A percentile compares a stretch with the other conserved stretches of the same genome.
phyloP scores from a whole-genome alignment of 2,329 filamentous ascomycete genomes.

The Lachnellula occidentalis region DNA sequence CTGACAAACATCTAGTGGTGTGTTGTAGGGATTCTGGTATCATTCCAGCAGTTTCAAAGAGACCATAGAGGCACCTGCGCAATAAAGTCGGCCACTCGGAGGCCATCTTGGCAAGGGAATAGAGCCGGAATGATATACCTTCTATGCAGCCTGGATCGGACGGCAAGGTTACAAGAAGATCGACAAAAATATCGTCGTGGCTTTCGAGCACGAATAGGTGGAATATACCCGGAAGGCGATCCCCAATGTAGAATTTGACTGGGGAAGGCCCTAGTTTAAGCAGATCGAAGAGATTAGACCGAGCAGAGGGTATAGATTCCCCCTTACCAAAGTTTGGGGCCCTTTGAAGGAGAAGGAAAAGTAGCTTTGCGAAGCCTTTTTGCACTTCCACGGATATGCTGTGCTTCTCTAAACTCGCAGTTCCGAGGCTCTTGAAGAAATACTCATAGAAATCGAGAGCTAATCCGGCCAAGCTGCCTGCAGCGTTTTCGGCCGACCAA shows the following conservation, averaged over 20 bases:
- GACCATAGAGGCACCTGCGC: constrained; percentile 82
- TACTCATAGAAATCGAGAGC: constrained; percentile 52
- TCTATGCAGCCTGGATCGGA: constrained; percentile 65
- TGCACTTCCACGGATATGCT: constrained; percentile 66
- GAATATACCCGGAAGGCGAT: constrained; percentile 69
- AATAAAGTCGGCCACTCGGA: constrained; percentile 81
- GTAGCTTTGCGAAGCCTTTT: constrained; percentile 58
- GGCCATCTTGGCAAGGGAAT: constrained; percentile 70
- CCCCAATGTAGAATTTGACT: constrained; percentile 72
- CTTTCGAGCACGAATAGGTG: constrained; percentile 72
- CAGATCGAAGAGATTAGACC: constrained; percentile 71
- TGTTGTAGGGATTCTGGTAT: constrained; percentile 61
- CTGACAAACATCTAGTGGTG: constrained; percentile 64
- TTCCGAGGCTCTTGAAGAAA: constrained; percentile 74
- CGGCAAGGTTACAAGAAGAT: constrained; percentile 77
- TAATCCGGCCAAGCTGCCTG: constrained; percentile 51
- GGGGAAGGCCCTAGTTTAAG: constrained; percentile 59
- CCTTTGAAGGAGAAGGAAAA: constrained; percentile 63
- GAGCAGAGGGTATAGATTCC: constrained; percentile 36
- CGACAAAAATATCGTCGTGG: constrained; percentile 79
- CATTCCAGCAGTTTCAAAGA: constrained; percentile 83
- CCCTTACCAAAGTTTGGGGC: constrained; percentile 59
- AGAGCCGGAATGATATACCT: constrained; percentile 78
- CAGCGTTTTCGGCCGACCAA: constrained; percentile 24
- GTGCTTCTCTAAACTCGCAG: constrained; percentile 58